phyloP scores from a whole-genome alignment of 768 basidiomycete species.

The Boletus huronensis region DNA sequence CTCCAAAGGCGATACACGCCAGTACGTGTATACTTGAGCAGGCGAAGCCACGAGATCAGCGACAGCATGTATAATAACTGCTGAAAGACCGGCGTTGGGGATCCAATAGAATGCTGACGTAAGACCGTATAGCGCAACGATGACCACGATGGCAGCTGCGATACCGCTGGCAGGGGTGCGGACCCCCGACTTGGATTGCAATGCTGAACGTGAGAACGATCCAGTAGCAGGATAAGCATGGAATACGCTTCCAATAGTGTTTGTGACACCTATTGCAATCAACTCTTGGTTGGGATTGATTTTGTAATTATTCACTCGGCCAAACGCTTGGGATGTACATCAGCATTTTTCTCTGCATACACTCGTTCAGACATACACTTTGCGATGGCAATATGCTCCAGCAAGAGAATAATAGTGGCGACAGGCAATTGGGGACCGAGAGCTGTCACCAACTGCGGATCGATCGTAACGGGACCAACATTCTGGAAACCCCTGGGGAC shows the following conservation, averaged over 20 bases:
- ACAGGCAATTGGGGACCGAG: slow-evolving; percentile 76
- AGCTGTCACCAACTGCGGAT: slow-evolving; percentile 53
- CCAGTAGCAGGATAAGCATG: slow-evolving; percentile 95
- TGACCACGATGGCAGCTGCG: slow-evolving; percentile 79
- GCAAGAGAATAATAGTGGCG: slow-evolving; percentile 82
- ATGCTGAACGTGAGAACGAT: slow-evolving; percentile 96
- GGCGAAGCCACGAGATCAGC: slow-evolving; percentile 86
- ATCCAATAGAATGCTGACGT: slow-evolving; percentile 93
- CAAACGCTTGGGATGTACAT: slow-evolving; percentile 65
- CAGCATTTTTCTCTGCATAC: not conserved
- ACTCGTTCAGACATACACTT: slow-evolving; percentile 57
- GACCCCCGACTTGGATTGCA: slow-evolving; percentile 97
- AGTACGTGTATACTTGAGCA: slow-evolving; percentile 77
- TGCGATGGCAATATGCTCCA: slow-evolving; percentile 97
- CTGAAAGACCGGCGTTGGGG: slow-evolving; percentile 77
- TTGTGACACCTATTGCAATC: slow-evolving; percentile 96
- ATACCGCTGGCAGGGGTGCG: slow-evolving; percentile 91
- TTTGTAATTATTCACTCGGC: slow-evolving; percentile 92
- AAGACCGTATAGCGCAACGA: slow-evolving; percentile 92
- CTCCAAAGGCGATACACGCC: slow-evolving; percentile 92
- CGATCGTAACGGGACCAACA: slow-evolving; percentile 45
- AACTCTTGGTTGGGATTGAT: slow-evolving; percentile 93
- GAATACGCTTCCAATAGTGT: slow-evolving; percentile 87
- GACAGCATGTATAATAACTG: slow-evolving; percentile 93
- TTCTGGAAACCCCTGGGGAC: slow-evolving; percentile 85